Conservation (phyloP, 768 basidiomycete genomes). For the Boletus vermiculosoides region DNA sequence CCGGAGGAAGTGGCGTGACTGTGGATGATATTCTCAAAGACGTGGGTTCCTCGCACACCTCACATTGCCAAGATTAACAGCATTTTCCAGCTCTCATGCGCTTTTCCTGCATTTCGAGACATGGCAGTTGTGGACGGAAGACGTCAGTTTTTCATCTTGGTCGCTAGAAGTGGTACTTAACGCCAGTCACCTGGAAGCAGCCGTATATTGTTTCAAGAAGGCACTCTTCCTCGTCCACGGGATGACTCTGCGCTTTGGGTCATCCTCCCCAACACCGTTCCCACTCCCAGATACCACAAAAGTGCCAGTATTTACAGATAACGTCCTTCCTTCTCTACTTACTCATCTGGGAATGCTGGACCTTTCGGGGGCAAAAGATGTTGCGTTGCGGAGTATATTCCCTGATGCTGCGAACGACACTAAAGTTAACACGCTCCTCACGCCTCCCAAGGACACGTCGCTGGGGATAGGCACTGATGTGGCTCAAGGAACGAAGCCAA, state of each 20-base stretch:
- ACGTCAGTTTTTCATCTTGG: conserved; percentile 40
- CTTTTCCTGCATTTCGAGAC: conserved; percentile 81
- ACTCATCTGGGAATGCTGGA: conserved; percentile 75
- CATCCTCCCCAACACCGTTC: conserved; percentile 51
- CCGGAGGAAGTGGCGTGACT: conserved; percentile 33
- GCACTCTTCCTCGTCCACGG: conserved; percentile 79
- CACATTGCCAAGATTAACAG: conserved; percentile 4
- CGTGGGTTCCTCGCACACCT: conserved; percentile 39
- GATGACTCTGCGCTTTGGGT: conserved; percentile 63
- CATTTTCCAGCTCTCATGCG: conserved; percentile 59
- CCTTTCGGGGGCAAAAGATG: conserved; percentile 45
- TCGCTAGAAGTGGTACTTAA: not conserved
- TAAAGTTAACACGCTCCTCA: conserved; percentile 42
- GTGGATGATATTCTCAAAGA: conserved; percentile 63
- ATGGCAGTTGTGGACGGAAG: conserved; percentile 64
- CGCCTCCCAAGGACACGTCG: conserved; percentile 18
- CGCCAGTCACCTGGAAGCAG: conserved; percentile 35
- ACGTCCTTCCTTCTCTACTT: conserved; percentile 81
- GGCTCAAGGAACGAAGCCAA: conserved; percentile 15
- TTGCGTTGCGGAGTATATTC: conserved; percentile 48
- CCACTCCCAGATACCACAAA: conserved; percentile 58
- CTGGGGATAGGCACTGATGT: conserved; percentile 1
- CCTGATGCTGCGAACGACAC: conserved; percentile 42
- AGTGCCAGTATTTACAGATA: conserved; percentile 74
- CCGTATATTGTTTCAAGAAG: conserved; percentile 89